These are phyloP conservation scores for Panicum hallii DNA, from an alignment of 202 grass and related monocot species.

Conservation along the genomic window DNA sequence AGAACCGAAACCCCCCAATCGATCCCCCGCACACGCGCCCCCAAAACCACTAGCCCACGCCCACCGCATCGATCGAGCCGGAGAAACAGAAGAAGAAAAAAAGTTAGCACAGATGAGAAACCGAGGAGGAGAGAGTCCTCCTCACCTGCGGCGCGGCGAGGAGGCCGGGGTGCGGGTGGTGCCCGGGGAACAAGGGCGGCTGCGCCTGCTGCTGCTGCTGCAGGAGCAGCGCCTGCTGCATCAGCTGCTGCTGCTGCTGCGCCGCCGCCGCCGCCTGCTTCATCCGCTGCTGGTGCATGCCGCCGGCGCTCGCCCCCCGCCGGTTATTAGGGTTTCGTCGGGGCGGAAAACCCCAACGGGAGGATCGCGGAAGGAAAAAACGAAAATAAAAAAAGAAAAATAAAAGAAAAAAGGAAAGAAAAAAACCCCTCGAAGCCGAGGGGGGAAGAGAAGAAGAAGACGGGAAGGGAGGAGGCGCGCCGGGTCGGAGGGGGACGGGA, in stretches of 20 bases:
- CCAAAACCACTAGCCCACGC: conserved; percentile 14
- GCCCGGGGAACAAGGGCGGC: conserved; percentile 60
- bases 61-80: conserved; percentile 20
- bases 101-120: not conserved
- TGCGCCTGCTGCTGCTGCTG: conserved; percentile 53
- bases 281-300: conserved; percentile 68
- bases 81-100: not conserved
- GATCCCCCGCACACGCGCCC: not conserved
- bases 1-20: not conserved
- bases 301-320: conserved; percentile 9
- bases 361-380: not conserved
- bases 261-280: conserved; percentile 58
- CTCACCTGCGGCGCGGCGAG: conserved; percentile 75
- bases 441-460: conserved; percentile 16
- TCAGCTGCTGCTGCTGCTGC: conserved; percentile 74
- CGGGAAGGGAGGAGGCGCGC: too few species aligned
- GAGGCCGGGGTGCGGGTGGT: conserved; percentile 74
- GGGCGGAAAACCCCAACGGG: conserved; percentile 31
- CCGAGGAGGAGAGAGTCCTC: not conserved
- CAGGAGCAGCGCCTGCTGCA: conserved; percentile 81
- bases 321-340: conserved; percentile 59
- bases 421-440: conserved; percentile 67
- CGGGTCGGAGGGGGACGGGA: not conserved
- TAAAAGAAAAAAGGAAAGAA: conserved; percentile 3
- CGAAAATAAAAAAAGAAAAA: conserved; percentile 9